Base-by-base conservation (phyloP, 768 basidiomycete species). In the Leccinum obscurum region DNA sequence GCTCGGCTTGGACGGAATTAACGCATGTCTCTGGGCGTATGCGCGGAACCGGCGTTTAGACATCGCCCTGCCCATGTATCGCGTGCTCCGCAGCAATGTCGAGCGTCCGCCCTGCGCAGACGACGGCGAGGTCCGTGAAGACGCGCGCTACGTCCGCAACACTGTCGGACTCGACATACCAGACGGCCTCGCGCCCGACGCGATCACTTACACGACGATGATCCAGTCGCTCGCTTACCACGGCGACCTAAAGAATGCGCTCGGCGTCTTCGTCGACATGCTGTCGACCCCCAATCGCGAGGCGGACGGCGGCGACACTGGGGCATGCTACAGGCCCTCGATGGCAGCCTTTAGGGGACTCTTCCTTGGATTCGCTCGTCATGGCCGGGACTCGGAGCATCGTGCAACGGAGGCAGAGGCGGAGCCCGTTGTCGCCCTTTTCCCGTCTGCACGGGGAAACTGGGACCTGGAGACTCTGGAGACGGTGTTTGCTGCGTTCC, bases 341-440 rank as follows among this genome's bases (percentile, higher is more conserved):
- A 68, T 83, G 52, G 72, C 81, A 22, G 77, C 85, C 34, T 94
- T 88, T 70, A 84, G 90, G 22, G 83, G 83, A 17, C 70, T 95
- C 44, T 93, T 95, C 68, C 79, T 89, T 17, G 92, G 90, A 1
- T 94, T 92, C 70, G 76, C 79, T 7, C 83, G 82, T 11, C 85
- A 90, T 64, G 89, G 83, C 26, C 59, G 56, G 41, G 63, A 74
- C 30, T 67, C 72, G 48, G 57, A 50, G 4, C 55, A 62, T 22
- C 28, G 28, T n/a, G 11, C 24, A 8, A 34, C 17, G 37, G 56
- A 48, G 5, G 34, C 57, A 48, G 62, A 41, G 51, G 48, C 57
- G 44, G 62, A 39, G 37, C 46, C 30, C 39, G 15, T 56, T 11
- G 32, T 55, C 44, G 10, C 57, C n/a, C 58, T 66, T n/a, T 61